Evolutionary conservation across 306 rosid genomes (phyloP).

Genomic region (Ziziphus jujuba): DNA sequence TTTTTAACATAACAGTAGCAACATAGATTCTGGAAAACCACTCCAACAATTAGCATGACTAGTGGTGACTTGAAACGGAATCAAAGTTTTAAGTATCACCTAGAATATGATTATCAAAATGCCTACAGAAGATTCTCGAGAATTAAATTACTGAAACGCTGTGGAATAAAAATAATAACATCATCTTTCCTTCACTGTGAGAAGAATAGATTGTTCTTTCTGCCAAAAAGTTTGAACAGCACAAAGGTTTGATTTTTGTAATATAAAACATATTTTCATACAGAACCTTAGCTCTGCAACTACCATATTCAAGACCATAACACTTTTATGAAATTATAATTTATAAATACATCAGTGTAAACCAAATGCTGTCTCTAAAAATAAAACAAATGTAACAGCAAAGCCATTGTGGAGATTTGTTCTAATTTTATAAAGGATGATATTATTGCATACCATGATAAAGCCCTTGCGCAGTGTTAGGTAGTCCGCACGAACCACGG

Average conservation of each 20-base stretch:
- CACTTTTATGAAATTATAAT: too few species aligned
- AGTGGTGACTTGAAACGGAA: neutral
- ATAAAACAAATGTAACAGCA: neutral
- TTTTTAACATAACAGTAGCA: slow-evolving; percentile 4
- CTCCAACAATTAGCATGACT: neutral
- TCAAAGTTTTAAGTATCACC: neutral
- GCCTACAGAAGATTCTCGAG: too few species aligned
- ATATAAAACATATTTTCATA: too few species aligned
- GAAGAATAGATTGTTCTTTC: too few species aligned
- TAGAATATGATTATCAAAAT: neutral
- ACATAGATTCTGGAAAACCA: neutral
- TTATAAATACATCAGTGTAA: neutral
- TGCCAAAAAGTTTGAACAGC: too few species aligned
- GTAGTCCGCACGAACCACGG: slow-evolving; percentile 86
- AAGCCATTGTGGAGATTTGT: neutral
- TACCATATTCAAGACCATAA: too few species aligned
- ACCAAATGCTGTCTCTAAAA: neutral
- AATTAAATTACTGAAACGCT: too few species aligned
- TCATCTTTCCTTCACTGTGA: too few species aligned
- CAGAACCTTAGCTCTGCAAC: too few species aligned
- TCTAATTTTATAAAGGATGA: neutral
- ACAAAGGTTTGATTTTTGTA: too few species aligned
- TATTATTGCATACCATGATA: slow-evolving; percentile 59
- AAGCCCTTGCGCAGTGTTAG: slow-evolving; percentile 91
- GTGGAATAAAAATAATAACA: too few species aligned